Percentiles rank a stretch among this genome's conserved stretches.
Evolutionary conservation across 2,329 filamentous ascomycete genomes (phyloP).

Genomic region (Alternaria sp.): DNA sequence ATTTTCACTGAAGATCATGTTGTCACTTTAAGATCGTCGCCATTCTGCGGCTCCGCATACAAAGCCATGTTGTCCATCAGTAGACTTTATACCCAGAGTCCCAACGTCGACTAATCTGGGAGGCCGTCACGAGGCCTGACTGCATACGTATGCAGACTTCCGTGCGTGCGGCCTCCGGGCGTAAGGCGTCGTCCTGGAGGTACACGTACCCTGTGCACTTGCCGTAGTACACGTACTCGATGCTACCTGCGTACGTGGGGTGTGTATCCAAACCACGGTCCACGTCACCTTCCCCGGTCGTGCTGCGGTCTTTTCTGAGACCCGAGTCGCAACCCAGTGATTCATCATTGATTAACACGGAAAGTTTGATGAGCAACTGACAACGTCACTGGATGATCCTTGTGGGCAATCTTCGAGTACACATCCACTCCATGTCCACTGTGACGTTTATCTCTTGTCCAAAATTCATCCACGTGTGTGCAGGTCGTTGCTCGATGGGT

Average conservation of each 20-base stretch:
- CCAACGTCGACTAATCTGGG: background rate
- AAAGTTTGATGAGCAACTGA: conserved; percentile 1
- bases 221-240: conserved; percentile 7
- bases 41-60: background rate
- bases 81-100: background rate
- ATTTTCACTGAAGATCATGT: background rate
- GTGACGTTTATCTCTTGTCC: background rate
- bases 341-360: background rate
- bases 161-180: background rate
- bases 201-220: background rate
- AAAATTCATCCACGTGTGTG: background rate
- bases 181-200: background rate
- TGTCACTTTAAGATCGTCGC: background rate
- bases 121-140: background rate
- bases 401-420: background rate
- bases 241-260: conserved; percentile 9
- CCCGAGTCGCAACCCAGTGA: conserved; percentile 3
- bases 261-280: conserved; percentile 12
- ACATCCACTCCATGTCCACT: background rate
- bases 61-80: background rate
- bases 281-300: conserved; percentile 21
- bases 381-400: background rate
- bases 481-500: background rate
- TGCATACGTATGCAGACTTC: background rate
- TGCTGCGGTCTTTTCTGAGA: conserved; percentile 12